Base-by-base conservation (phyloP, 352 stramenopile genomes). In the Pythium rhizo-oryzae region DNA sequence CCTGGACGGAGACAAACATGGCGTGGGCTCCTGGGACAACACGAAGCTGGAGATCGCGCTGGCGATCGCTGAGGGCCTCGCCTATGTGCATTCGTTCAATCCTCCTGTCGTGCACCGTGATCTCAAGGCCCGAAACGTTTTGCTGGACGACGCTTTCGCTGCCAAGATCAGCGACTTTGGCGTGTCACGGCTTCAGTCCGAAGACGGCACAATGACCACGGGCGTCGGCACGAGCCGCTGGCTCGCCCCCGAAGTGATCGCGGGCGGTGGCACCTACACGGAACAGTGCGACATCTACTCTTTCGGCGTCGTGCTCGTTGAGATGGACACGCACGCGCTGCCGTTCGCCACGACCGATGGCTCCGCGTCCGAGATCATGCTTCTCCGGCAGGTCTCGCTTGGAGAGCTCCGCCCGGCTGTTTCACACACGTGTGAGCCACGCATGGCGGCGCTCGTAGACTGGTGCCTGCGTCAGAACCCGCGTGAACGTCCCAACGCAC, bases 241-340 rank as follows among this genome's bases (percentile, higher is more conserved):
- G 25, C 28, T 57, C 18, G 51, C 25, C 24, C 51, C 51, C 1
- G 52, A 59, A 28, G 33, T 59, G 23, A 46, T 46, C 35, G 28
- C 33, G 0, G 52, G 51, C 9, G 52, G 52, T 19, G 33, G 28
- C 9, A 16, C 19, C 11, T 59, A 59, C 52, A 59, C 28, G 8
- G 28, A 59, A 30, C 52, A 47, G 0, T 79, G 77, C 41, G 82
- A 91, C 30, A 74, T 91, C 8, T 91, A 82, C 39, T 81, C 78
- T 0, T 81, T 91, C 16, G 82, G 82, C 0, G 77, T 82, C 0
- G 62, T 91, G 41, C 55, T 91, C 12, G 33, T 43, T 15, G 52
- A 59, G 18, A 46, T 59, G 30, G 33, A 44, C 16, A 46, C 52
- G 12, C 52, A 46, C n/a, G 52, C 18, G 6, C 6, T 59, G 28